Evolutionary conservation across 352 stramenopile species (phyloP).

Genomic region (Pythium rhizo-oryzae): DNA sequence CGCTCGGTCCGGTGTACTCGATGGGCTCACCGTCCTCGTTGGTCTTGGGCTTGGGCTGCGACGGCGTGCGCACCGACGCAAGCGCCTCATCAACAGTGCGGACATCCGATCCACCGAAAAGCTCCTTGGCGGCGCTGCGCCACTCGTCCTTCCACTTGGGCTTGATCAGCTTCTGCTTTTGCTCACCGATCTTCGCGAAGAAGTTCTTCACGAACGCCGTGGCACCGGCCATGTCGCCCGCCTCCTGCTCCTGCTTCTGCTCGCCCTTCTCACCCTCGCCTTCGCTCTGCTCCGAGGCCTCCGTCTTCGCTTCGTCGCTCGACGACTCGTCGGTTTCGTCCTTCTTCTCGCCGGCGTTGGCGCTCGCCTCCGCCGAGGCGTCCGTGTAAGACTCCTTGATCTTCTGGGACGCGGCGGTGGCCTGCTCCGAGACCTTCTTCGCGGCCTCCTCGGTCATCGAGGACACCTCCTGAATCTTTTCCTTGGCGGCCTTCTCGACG

Average conservation of each 20-base stretch:
- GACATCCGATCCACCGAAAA: constrained; percentile 78
- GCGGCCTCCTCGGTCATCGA: constrained; percentile 58
- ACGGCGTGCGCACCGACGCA: constrained; percentile 62
- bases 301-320: not conserved
- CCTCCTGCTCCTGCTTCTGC: constrained; percentile 16
- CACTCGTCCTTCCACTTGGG: constrained; percentile 67
- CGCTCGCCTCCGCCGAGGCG: constrained; percentile 5
- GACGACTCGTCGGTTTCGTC: not conserved
- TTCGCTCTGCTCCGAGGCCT: not conserved
- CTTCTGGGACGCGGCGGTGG: constrained; percentile 59
- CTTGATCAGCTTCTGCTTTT: constrained; percentile 69
- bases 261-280: constrained; percentile 4
- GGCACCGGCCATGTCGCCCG: constrained; percentile 31
- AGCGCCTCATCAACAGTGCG: constrained; percentile 77
- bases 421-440: constrained; percentile 64
- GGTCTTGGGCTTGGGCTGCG: constrained; percentile 37
- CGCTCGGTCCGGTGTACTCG: constrained; percentile 74
- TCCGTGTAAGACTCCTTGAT: constrained; percentile 55
- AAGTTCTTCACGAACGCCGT: constrained; percentile 64
- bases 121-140: constrained; percentile 71
- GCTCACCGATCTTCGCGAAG: constrained; percentile 45
- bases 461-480: constrained; percentile 65
- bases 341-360: constrained; percentile 24
- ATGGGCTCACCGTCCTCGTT: constrained; percentile 34
- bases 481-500: constrained; percentile 60